Percentiles rank a stretch among this genome's conserved stretches.
These are phyloP conservation scores for Colletotrichum musicola DNA, from an alignment of 2,329 filamentous ascomycete species.

Conservation along the genomic window DNA sequence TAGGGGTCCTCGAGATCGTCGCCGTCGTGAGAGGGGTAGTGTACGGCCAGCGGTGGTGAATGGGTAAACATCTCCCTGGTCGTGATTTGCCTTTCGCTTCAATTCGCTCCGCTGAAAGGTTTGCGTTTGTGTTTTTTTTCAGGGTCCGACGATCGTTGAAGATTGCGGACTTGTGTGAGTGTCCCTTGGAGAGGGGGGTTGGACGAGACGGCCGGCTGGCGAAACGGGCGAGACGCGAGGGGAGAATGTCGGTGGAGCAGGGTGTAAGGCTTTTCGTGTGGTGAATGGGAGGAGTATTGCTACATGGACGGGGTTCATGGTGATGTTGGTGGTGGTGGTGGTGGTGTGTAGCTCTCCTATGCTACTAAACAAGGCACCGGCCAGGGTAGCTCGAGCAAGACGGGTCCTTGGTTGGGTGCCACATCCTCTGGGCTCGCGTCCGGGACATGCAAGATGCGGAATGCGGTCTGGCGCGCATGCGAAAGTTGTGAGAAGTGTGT, in stretches of 20 bases:
- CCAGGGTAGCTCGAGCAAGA: not conserved
- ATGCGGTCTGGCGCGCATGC: constrained; percentile 36
- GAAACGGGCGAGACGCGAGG: constrained; percentile 18
- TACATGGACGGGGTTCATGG: constrained; percentile 10
- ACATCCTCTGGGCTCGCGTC: not conserved
- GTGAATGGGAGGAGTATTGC: not conserved
- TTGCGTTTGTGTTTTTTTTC: not conserved
- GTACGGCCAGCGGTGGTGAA: not conserved
- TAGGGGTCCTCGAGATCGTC: constrained; percentile 34
- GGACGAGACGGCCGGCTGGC: constrained; percentile 3
- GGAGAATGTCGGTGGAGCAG: not conserved
- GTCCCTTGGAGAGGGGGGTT: not conserved
- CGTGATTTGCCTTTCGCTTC: not conserved
- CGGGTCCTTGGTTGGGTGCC: not conserved
- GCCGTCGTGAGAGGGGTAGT: not conserved
- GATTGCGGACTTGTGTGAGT: constrained; percentile 21
- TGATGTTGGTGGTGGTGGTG: constrained; percentile 27
- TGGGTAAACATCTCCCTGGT: constrained; percentile 1
- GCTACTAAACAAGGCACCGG: not conserved
- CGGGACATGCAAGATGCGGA: constrained; percentile 37
- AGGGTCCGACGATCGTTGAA: constrained; percentile 39
- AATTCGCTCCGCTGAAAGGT: not conserved
- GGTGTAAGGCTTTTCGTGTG: not conserved
- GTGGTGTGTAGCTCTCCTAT: constrained; percentile 7
- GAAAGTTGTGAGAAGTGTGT: constrained; percentile 29